These are phyloP conservation scores for Massarina eburnea DNA, from an alignment of 2,329 filamentous ascomycete species.

Conservation along the genomic window DNA sequence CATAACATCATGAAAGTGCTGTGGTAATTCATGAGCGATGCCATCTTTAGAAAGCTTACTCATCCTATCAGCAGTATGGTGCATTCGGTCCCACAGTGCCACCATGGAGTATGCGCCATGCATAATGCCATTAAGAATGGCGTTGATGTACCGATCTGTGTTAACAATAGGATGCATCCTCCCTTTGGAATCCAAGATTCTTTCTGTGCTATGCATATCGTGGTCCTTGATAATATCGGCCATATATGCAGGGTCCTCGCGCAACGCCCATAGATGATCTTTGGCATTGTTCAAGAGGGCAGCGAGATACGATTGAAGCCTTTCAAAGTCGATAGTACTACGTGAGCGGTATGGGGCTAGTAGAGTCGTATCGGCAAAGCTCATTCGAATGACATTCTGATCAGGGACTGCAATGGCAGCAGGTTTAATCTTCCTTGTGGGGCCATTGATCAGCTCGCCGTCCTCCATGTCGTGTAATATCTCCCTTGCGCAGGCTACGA, in stretches of 20 bases:
- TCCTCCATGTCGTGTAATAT: constrained; percentile 51
- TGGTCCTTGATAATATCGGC: constrained; percentile 45
- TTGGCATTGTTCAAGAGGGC: constrained; percentile 44
- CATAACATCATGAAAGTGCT: neutral
- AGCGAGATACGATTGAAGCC: constrained; percentile 48
- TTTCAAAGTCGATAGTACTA: constrained; percentile 47
- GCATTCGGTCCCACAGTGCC: too few species aligned
- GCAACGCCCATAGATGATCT: constrained; percentile 58
- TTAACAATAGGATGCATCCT: neutral
- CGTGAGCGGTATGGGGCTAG: constrained; percentile 45
- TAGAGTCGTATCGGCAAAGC: neutral
- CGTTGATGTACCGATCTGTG: neutral
- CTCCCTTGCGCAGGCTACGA: constrained; percentile 49
- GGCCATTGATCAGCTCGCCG: constrained; percentile 36
- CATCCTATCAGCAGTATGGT: neutral
- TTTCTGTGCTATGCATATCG: constrained; percentile 47
- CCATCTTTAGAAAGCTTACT: neutral
- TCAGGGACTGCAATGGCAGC: constrained; percentile 39
- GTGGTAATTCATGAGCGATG: neutral
- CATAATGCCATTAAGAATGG: neutral
- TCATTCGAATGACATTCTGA: neutral
- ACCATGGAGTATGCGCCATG: too few species aligned
- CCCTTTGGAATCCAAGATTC: neutral
- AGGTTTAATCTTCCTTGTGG: constrained; percentile 27
- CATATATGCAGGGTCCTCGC: constrained; percentile 64